A percentile compares a stretch with the other conserved stretches of the same genome.
These are phyloP conservation scores for Singerocomus rubriflavus DNA, from an alignment of 1,284 basidiomycete genomes.

Conservation along the genomic window DNA sequence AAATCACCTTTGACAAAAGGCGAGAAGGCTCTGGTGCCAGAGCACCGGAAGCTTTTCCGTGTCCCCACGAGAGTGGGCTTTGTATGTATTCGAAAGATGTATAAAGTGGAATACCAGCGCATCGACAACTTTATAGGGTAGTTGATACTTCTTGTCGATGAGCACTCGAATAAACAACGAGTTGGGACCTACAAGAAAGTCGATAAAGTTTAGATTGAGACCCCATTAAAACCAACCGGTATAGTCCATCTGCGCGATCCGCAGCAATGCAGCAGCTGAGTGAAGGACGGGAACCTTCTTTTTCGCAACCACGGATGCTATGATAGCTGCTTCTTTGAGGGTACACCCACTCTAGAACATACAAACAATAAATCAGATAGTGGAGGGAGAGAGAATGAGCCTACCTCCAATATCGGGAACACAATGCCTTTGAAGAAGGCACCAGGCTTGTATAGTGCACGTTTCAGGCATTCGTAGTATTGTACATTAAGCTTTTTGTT, in stretches of 20 bases:
- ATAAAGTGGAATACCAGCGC: constrained; percentile 98
- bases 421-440: constrained; percentile 99
- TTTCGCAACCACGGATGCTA: constrained; percentile 89
- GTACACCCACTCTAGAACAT: constrained; percentile 59
- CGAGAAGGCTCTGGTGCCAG: constrained; percentile 97
- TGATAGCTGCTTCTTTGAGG: constrained; percentile 92
- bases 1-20: constrained; percentile 88
- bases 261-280: constrained; percentile 92
- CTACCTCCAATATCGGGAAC: constrained; percentile 91
- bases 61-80: constrained; percentile 61
- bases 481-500: constrained; percentile 91
- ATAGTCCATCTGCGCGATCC: constrained; percentile 97
- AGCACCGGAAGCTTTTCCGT: constrained; percentile 86
- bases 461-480: constrained; percentile 90
- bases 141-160: constrained; percentile 96
- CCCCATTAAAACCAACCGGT: constrained; percentile 49
- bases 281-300: constrained; percentile 95
- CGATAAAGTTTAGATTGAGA: background rate
- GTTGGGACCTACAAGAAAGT: constrained; percentile 66
- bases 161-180: constrained; percentile 97
- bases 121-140: constrained; percentile 98
- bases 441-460: constrained; percentile 93
- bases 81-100: constrained; percentile 88
- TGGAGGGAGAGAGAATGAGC: constrained; percentile 26
- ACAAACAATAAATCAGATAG: constrained; percentile 1